Conservation (phyloP, 495 filamentous ascomycete genomes). For the Barbatosphaeria neglecta region DNA sequence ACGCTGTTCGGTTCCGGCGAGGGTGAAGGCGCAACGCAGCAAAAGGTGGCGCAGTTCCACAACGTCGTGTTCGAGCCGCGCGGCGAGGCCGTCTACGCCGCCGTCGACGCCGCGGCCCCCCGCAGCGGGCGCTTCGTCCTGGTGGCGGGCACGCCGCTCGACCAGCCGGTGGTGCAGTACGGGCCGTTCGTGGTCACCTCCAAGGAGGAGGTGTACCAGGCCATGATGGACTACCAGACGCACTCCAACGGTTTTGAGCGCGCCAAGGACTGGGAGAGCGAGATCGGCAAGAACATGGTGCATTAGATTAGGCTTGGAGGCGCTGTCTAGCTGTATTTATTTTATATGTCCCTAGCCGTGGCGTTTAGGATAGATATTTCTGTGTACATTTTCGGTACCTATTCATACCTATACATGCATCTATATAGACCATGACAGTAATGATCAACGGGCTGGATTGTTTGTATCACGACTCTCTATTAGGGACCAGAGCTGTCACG, state of each 20-base stretch:
- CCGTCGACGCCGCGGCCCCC: conserved; percentile 57
- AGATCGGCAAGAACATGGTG: conserved; percentile 71
- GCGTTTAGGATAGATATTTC: neutral
- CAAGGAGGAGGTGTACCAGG: conserved; percentile 79
- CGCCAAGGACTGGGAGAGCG: conserved; percentile 70
- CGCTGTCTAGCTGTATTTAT: neutral
- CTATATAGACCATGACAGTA: too few species aligned
- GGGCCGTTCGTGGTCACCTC: conserved; percentile 83
- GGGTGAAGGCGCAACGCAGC: too few species aligned
- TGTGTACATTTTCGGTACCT: too few species aligned
- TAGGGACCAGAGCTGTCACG: too few species aligned
- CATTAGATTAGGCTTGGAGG: conserved; percentile 3
- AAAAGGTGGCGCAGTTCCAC: conserved; percentile 60
- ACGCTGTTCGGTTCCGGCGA: conserved; percentile 52
- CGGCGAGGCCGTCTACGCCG: conserved; percentile 61
- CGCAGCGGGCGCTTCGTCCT: conserved; percentile 61
- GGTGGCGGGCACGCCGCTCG: conserved; percentile 72
- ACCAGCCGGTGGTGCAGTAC: conserved; percentile 93
- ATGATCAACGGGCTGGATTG: too few species aligned
- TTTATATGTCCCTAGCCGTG: neutral
- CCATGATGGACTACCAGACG: conserved; percentile 78
- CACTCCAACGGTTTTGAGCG: conserved; percentile 84
- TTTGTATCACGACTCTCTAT: too few species aligned
- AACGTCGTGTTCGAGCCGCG: conserved; percentile 81
- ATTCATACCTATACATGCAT: too few species aligned